Evolutionary conservation across 2,329 filamentous ascomycete species (phyloP).

Genomic region (Graphilbum sp.): DNA sequence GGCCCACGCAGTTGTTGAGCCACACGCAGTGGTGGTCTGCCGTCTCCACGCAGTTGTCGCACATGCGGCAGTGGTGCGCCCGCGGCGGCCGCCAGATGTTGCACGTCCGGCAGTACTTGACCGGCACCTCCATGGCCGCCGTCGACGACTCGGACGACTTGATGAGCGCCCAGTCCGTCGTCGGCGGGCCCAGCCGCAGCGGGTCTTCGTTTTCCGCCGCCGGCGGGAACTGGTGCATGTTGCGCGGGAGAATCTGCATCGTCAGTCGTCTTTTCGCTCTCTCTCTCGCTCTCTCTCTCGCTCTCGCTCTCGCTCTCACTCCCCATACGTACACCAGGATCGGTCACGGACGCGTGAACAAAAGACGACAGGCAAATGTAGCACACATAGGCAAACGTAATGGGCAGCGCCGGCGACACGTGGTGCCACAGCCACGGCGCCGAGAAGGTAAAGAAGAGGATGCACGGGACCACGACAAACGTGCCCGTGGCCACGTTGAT

Average conservation of each 20-base stretch:
- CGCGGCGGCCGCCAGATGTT: conserved; percentile 94
- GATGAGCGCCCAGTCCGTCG: conserved; percentile 87
- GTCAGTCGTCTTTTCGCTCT: neutral
- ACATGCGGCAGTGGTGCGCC: conserved; percentile 89
- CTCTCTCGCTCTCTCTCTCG: neutral
- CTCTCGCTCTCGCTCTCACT: conserved; percentile 34
- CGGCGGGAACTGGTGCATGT: conserved; percentile 77
- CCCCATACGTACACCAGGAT: no score
- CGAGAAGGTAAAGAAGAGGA: conserved; percentile 73
- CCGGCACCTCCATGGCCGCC: conserved; percentile 91
- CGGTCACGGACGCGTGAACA: conserved; percentile 76
- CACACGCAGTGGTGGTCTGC: conserved; percentile 98
- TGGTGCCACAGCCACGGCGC: conserved; percentile 76
- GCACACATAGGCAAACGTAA: conserved; percentile 82
- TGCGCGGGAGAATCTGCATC: conserved; percentile 70
- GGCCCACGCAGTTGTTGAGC: conserved; percentile 96
- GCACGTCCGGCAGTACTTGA: conserved; percentile 96
- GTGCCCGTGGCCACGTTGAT: conserved; percentile 78
- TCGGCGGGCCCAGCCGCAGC: conserved; percentile 63
- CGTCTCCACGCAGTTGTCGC: conserved; percentile 93
- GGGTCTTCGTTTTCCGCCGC: conserved; percentile 63
- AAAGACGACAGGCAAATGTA: conserved; percentile 88
- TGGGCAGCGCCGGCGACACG: conserved; percentile 74
- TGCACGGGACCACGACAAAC: conserved; percentile 60
- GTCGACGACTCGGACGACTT: conserved; percentile 59